Base-by-base conservation (phyloP, 495 filamentous ascomycete species). In the Xylaria intraflava region DNA sequence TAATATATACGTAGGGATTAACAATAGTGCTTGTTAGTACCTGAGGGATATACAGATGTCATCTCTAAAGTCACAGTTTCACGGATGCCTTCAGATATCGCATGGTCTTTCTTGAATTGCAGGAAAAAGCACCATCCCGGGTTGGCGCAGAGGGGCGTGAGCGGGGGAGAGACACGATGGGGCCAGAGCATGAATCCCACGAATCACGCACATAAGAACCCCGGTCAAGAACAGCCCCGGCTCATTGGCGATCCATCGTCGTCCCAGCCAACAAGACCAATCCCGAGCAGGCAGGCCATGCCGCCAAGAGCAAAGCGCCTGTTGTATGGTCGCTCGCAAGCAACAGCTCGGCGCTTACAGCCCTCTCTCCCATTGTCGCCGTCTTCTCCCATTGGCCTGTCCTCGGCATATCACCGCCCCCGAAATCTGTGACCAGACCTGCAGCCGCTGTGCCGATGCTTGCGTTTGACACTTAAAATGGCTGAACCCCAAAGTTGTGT, bases 301-400 rank as follows among this genome's bases (percentile, higher is more conserved):
- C 19, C 45, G 38, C 55, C 53, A 46, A 61, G 60, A 12, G 47
- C 40, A 31, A 41, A 44, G 54, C 40, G 46, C 54, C 53, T 30
- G 35, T 41, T 16, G 17, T 22, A 35, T 41, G 36, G 44, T 30
- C 38, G 44, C 36, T 40, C 16, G 40, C 46, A 52, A 51, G 59
- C 52, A 58, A 66, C 53, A 41, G 56, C 50, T 51, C 56, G 64
- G 64, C 64, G 64, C 64, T 66, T 66, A 66, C 47, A 51, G 43
- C 31, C 31, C 53, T 53, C 41, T 52, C 58, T 46, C 24, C 41
- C 58, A 40, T 53, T 46, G 56, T 51, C 49, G 26, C n/a, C 49
- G 27, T 29, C 46, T 29, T 6, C 49, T 60, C 59, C 61, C 60
- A 66, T 64, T 66, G 63, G 63, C 47, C 56, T 47, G 40, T 57